Conservation (phyloP, 108 stramenopile species). For the Skeletonema marinoi region DNA sequence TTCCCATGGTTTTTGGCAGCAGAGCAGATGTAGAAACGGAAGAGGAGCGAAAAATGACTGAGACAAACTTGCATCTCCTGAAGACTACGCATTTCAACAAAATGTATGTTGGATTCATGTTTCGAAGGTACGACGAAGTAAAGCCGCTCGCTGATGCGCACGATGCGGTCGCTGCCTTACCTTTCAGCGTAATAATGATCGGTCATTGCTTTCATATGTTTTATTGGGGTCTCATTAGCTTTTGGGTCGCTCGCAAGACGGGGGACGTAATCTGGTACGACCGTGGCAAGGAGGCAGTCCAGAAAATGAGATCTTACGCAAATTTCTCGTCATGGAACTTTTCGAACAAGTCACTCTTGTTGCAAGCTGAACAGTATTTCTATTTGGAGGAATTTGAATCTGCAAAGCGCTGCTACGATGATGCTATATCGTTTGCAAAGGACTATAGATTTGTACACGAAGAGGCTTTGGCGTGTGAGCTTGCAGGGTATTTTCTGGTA, state of each 20-base stretch:
- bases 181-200: not conserved
- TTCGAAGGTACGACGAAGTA: not conserved
- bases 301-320: not conserved
- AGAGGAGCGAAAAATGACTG: not conserved
- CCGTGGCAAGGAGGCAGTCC: not conserved
- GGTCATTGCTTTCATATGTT: not conserved
- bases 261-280: not conserved
- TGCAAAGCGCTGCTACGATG: not conserved
- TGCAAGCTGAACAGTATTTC: not conserved
- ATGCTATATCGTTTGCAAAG: not conserved
- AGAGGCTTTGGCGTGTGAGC: not conserved
- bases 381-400: not conserved
- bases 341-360: not conserved
- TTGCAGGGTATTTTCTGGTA: not conserved
- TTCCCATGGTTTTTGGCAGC: not conserved
- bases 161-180: not conserved
- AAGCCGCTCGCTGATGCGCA: not conserved
- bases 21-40: not conserved
- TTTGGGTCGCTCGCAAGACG: conserved; percentile 20
- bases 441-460: not conserved
- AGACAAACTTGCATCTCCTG: not conserved
- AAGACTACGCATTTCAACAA: not conserved
- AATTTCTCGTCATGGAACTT: not conserved
- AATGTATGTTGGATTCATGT: not conserved
- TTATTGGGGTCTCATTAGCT: conserved; percentile 10